Evolutionary conservation across 1,284 basidiomycete species (phyloP), one percentile per base, ranked within the genome.

Genomic region (Leccinum insolens): DNA sequence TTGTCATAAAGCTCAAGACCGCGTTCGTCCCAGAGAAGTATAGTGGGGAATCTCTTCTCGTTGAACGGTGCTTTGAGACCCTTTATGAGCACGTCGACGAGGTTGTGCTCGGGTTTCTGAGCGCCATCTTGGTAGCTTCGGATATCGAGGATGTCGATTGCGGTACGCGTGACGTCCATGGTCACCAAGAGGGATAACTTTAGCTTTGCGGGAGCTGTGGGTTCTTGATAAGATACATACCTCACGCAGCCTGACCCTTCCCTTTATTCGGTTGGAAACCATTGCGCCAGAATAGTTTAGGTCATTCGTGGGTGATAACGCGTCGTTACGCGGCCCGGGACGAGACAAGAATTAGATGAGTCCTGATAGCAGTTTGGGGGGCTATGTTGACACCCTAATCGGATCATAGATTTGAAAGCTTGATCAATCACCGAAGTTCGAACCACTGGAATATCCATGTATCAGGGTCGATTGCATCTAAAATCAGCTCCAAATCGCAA

Each of bases 11-110:
- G 82, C 73, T 87, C 84, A 65, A 98, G 83, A 3, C 96, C 96
- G 25, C 82, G 84, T 76, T 96, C 94, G 73, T 96, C 90, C 80
- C 98, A 98, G 7, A 98, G 85, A 15, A 98, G 86, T 76, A 95
- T 83, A 0, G 95, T 96, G 4, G 96, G 95, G 9, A 98, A 80
- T 20, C 85, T 84, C 76, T 90, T 92, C 71, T 85, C 79, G 64
- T 86, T 86, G 3, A 73, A 67, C 5, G 89, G 85, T 25, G 81
- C 83, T 64, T 79, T 79, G 20, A 94, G 84, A 7, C 92, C 90
- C 37, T 78, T 78, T 52, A 86, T 60, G 62, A 93, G 84, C 61
- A 87, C 78, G 57, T 82, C 75, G 25, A 80, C 75, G 61, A 90
- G 79, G 71, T 85, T 68, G 14, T 74, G 72, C 61, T 25, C 46